Evolutionary conservation across 805 yeast genomes (phyloP), one percentile per base, ranked within the genome.

Genomic region (Nakazawaea ishiwadae): DNA sequence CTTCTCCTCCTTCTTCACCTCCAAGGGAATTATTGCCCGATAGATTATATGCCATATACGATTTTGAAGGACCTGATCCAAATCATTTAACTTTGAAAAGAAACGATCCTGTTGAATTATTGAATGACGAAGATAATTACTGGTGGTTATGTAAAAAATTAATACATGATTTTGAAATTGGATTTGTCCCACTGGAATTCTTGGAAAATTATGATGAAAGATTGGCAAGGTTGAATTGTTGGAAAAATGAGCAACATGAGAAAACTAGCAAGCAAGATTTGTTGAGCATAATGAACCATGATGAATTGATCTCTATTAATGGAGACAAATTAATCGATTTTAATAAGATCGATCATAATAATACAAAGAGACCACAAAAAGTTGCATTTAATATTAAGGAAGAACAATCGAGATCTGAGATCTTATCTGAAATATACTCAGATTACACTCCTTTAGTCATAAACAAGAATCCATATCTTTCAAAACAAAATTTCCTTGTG

Each of bases 121-220:
- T 93, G 27, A 89, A 88, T 55, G 99, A 93, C 55, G 81, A 84
- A 37, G 96, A 93, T 62, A 75, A 86, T 46, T 93, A 93, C 63
- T 93, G 99, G 99, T 93, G 99, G 98, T 68, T 91, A 9, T 91
- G 93, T 21, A 59, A 66, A 21, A 71, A 74, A 44, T 44, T 65
- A 35, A 55, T n/a, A n/a, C n/a, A 60, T 11, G 66, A 63, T 46
- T 81, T 81, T 3, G 73, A 79, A 50, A 79, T 91, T 40, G 99
- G 99, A 1, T 93, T 90, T 66, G 95, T 95, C 2, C 99, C 99
- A 1, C 98, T 97, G 1, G 99, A 93, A 59, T 79, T 93, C 44
- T 65, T 93, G 28, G 99, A 93, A 60, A 87, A 96, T 0, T 89
- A 86, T 47, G 84, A 80, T 35, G 99, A 93, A 62, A 69, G 98